Base-by-base conservation (phyloP, 2,329 filamentous ascomycete genomes). In the Remersonia thermophila region DNA sequence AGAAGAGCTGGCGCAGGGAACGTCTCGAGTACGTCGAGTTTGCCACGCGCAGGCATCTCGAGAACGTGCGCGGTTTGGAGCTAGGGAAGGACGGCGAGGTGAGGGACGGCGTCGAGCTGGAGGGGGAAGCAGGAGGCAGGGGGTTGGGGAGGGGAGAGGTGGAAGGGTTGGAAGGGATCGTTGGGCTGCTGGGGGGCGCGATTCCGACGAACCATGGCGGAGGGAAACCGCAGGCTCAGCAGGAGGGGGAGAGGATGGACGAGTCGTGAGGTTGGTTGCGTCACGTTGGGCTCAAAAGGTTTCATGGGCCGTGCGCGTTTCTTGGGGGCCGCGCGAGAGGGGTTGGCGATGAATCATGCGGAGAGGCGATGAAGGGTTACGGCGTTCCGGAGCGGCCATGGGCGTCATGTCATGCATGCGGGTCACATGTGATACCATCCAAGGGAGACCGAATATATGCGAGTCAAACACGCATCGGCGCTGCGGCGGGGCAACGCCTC, bases 21-120 rank as follows among this genome's bases (percentile, higher is more conserved):
- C 67, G 89, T 41, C 68, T 80, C 38, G 72, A 81, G 46, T 96
- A 96, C 55, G 77, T 96, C 33, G 87, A 95, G 59, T 71, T 71
- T 36, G 78, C 86, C 51, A 83, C 83, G 34, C 67, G 75, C 47
- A 69, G 81, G 41, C 83, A 93, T 54, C 62, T 95, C 28, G 83
- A 93, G 60, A 68, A 61, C 18, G 65, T 74, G 30, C 65, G 76
- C 31, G 81, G 81, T 0, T 60, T 87, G 38, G 79, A 84, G 49
- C 55, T 81, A 25, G 76, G 71, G 2, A 55, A 60, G 4, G 60
- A 69, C 41, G 77, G 77, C 9, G 76, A 76, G 50, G 67, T 80
- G 32, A 66, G 71, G 41, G 75, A 78, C 49, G 76, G 75, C 9
- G 73, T 79, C 27, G 13, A 28, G 27, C 4, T 7, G 7, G 11